Conservation (phyloP, 805 yeast genomes). For the Kluyveromyces nonfermentans region DNA sequence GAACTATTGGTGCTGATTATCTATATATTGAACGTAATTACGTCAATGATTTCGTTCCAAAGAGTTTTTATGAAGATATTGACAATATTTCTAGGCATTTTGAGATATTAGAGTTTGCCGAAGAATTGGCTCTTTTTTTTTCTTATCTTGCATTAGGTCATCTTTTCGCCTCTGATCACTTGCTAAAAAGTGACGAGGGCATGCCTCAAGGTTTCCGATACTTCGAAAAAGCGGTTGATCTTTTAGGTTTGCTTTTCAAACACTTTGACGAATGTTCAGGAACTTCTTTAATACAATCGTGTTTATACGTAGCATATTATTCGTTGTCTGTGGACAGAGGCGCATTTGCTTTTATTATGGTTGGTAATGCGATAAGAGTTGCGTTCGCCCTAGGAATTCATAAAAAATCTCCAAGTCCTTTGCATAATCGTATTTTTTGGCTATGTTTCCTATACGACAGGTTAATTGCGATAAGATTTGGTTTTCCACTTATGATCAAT, state of each 20-base stretch:
- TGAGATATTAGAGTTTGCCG: constrained; percentile 4
- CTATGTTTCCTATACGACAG: constrained; percentile 16
- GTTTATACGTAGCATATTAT: constrained; percentile 12
- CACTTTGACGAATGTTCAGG: constrained; percentile 9
- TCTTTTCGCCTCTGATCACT: constrained; percentile 7
- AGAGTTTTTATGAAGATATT: constrained; percentile 5
- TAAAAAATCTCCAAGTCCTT: constrained; percentile 5
- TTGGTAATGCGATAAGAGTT: constrained; percentile 14
- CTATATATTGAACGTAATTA: constrained; percentile 12
- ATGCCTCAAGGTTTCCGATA: constrained; percentile 9
- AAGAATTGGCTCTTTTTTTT: constrained; percentile 11
- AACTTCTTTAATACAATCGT: constrained; percentile 11
- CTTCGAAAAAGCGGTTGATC: constrained; percentile 9
- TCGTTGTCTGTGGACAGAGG: constrained; percentile 13
- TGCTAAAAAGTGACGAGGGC: constrained; percentile 4
- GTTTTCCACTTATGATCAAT: constrained; percentile 12
- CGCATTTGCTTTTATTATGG: constrained; percentile 10
- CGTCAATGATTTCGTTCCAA: constrained; percentile 3
- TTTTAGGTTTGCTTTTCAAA: constrained; percentile 9
- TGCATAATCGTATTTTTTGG: constrained; percentile 14
- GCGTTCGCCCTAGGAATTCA: constrained; percentile 11
- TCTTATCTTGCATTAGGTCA: constrained; percentile 13
- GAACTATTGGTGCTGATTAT: constrained; percentile 15
- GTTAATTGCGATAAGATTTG: constrained; percentile 13
- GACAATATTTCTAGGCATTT: not conserved